Base-by-base conservation (phyloP, 495 filamentous ascomycete genomes). In the Podospora fimiseda region DNA sequence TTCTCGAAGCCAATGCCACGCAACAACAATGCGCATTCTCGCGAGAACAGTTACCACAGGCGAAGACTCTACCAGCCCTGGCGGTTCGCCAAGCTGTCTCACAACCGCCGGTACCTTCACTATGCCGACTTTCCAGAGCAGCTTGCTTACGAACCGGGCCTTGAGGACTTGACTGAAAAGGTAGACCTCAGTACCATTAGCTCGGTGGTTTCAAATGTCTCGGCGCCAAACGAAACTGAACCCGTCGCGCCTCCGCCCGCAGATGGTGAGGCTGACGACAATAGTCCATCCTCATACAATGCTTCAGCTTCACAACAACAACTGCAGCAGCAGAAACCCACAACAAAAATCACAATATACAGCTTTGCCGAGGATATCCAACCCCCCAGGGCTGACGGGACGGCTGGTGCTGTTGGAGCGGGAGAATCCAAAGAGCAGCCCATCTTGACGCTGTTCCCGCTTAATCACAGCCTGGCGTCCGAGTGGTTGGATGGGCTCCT, bases 401-500 rank as follows among this genome's bases (percentile, higher is more conserved):
- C 11, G 55, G 67, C 43, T 52, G 59, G 11, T 65, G 67, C 41
- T 44, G 47, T 50, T 55, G 69, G 51, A 49, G 52, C 51, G 3
- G 62, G 42, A 14, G 65, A 76, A 27, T 55, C 68, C 9, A 71
- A 70, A 49, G 78, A 81, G 49, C 67, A 76, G 16, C 75, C 86
- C 0, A 78, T 97, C 7, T 75, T 99, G 43, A 86, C 81, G 7
- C 77, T 99, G n/a, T 81, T 88, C 54, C 90, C 94, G 3, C 74
- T 83, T 42, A 86, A 84, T 23, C 88, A 93, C 60, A 87, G 81
- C 53, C 65, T 91, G 19, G 94, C 93, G 9, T 91, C 91, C 1
- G 94, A 99, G 68, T 99, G 93, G 93, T 73, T 97, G 0, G 94
- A 99, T 64, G 94, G 94, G 1, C 70, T 99, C 45, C 80, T 96